Base-by-base conservation (phyloP, 208 protist genomes). In the Porcisia deanei region DNA sequence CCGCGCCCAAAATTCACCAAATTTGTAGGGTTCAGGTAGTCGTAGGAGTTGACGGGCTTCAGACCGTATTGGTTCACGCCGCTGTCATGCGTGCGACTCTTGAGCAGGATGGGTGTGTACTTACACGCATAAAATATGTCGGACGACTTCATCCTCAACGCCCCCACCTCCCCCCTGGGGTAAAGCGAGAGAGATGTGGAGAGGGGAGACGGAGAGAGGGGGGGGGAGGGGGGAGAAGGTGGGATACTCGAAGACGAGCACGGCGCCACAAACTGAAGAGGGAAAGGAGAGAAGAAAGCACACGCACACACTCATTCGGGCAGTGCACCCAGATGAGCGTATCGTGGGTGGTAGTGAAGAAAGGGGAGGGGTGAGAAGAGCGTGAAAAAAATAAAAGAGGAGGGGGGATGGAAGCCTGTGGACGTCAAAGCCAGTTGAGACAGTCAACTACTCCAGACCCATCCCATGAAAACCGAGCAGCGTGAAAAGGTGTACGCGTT, bases 1-100 rank as follows among this genome's bases (percentile, higher is more conserved):
- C 93, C 93, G 25, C 91, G 89, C 12, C 93, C 93, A 77, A 91
- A 97, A 88, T 97, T 97, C 52, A 97, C 82, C 30, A 97, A 80
- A 75, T 95, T 95, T n/a, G 93, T 96, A 4, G 93, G 93, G 72
- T 96, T 95, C 20, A 94, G 60, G 76, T 88, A 97, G 80, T 97
- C 93, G 68, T 94, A 95, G 6, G 90, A 80, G 82, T 85, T 94
- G 25, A 76, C 73, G 0, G 93, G 93, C 73, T 91, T 91, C 34
- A 97, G 82, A 43, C 93, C 93, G 82, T 97, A 97, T 70, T 96
- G 92, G 68, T 95, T 96, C 49, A 96, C 92, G 22, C 92, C 92
- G 73, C 88, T 95, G 81, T 94, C 88, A 58, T 86, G 72, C 0
- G 81, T 71, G 49, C 86, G 88, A 59, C 76, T 85, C 76, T 93